These are phyloP conservation scores for Ophiostoma sp. DNA, from an alignment of 2,329 filamentous ascomycete genomes.

Conservation along the genomic window DNA sequence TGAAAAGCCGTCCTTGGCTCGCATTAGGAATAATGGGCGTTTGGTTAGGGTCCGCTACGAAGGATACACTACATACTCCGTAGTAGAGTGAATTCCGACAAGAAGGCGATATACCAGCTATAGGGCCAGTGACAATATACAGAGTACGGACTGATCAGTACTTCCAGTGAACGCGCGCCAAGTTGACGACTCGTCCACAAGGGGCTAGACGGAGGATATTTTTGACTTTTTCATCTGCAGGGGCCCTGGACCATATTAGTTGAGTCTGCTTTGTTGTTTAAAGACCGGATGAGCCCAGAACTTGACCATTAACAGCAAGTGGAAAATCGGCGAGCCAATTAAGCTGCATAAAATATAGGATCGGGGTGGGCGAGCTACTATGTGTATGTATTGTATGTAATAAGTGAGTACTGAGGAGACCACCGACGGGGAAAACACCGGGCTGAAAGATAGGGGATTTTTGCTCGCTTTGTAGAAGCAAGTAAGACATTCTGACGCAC, in stretches of 20 bases:
- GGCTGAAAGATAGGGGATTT: background rate
- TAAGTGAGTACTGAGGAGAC: background rate
- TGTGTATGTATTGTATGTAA: no score
- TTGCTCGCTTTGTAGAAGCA: background rate
- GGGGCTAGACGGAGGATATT: slow-evolving; percentile 7
- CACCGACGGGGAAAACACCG: slow-evolving; percentile 3
- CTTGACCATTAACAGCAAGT: slow-evolving; percentile 1
- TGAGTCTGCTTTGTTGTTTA: background rate
- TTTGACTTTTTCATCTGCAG: background rate
- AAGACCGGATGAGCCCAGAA: background rate
- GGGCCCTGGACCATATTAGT: background rate
- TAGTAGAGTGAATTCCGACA: background rate
- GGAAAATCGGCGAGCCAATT: background rate
- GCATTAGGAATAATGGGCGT: background rate
- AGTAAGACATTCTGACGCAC: slow-evolving; percentile 2
- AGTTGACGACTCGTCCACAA: background rate
- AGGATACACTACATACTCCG: background rate
- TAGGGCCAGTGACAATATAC: background rate
- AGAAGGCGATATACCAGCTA: background rate
- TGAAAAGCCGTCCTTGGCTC: slow-evolving; percentile 1
- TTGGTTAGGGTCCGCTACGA: background rate
- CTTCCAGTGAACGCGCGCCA: background rate
- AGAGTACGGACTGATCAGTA: background rate
- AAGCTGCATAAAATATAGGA: slow-evolving; percentile 12
- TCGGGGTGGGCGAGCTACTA: background rate